A percentile compares a stretch with the other conserved stretches of the same genome.
Conservation (phyloP, 495 filamentous ascomycete genomes). For the Hypoxylon subgilvum region DNA sequence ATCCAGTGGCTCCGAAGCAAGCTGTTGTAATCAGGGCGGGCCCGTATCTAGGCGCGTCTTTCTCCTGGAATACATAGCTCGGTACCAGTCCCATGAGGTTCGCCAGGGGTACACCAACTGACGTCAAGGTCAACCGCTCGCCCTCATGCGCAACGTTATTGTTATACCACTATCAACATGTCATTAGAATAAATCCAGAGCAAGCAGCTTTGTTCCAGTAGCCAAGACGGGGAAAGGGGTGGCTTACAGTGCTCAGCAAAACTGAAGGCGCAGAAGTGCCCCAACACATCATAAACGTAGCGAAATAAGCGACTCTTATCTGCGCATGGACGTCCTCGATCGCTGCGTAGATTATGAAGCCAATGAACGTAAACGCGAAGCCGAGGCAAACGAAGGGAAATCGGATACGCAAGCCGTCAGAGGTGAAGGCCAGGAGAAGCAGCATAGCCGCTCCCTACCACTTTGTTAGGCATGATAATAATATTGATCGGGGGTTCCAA, state of each 20-base stretch:
- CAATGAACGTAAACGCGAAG: conserved; percentile 74
- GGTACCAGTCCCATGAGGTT: conserved; percentile 82
- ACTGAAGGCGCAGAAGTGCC: conserved; percentile 64
- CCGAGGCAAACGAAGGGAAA: conserved; percentile 77
- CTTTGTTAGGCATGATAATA: conserved; percentile 33
- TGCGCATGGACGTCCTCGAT: conserved; percentile 65
- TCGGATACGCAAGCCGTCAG: conserved; percentile 68
- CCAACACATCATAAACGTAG: conserved; percentile 85
- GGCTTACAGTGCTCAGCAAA: conserved; percentile 53
- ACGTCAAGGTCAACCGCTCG: conserved; percentile 71
- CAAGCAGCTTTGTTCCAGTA: neutral
- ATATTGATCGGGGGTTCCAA: neutral
- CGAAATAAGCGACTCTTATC: conserved; percentile 73
- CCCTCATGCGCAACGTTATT: conserved; percentile 83
- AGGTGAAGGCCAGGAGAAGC: conserved; percentile 70
- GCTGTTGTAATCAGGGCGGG: conserved; percentile 76
- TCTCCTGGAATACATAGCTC: conserved; percentile 73
- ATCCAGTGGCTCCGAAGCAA: conserved; percentile 71
- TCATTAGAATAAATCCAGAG: conserved; percentile 1
- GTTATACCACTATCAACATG: conserved; percentile 65
- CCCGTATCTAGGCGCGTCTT: conserved; percentile 75
- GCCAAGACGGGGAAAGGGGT: conserved; percentile 21
- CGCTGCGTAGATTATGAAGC: conserved; percentile 75
- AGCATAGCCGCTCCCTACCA: conserved; percentile 69
- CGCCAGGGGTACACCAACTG: conserved; percentile 74